phyloP scores from a whole-genome alignment of 2,329 filamentous ascomycete genomes.

The Rutstroemia sp. region DNA sequence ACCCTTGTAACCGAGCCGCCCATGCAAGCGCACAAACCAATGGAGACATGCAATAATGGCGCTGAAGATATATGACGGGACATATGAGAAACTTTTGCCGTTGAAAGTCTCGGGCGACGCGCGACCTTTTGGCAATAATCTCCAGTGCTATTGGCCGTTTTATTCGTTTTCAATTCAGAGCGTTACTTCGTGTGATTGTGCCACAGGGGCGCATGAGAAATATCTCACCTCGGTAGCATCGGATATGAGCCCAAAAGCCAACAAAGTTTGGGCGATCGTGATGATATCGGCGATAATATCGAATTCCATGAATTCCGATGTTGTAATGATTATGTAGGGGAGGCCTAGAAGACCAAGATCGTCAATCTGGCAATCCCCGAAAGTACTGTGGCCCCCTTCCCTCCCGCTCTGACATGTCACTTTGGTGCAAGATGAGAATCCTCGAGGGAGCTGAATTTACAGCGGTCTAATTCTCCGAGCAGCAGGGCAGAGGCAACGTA shows the following conservation, averaged over 20 bases:
- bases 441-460: conserved; percentile 22
- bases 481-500: conserved; percentile 6
- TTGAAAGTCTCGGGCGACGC: conserved; percentile 9
- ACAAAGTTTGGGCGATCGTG: not conserved
- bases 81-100: conserved; percentile 13
- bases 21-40: conserved; percentile 12
- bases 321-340: not conserved
- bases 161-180: not conserved
- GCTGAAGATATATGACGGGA: conserved; percentile 5
- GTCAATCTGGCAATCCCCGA: conserved; percentile 16
- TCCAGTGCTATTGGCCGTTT: conserved; percentile 9
- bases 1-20: conserved; percentile 12
- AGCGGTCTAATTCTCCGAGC: conserved; percentile 19
- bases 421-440: conserved; percentile 17
- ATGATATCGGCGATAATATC: not conserved
- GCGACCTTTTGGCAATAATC: conserved; percentile 5
- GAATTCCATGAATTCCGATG: not conserved
- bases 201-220: conserved; percentile 9
- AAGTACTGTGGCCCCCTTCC: conserved; percentile 13
- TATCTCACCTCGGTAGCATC: conserved; percentile 3
- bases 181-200: conserved; percentile 9
- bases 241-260: conserved; percentile 1
- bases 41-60: not conserved
- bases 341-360: conserved; percentile 13
- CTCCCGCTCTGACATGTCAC: conserved; percentile 19